Percentiles rank a stretch among this genome's conserved stretches.
Conservation (phyloP, 805 yeast species). For the Clavispora vitiphila region DNA sequence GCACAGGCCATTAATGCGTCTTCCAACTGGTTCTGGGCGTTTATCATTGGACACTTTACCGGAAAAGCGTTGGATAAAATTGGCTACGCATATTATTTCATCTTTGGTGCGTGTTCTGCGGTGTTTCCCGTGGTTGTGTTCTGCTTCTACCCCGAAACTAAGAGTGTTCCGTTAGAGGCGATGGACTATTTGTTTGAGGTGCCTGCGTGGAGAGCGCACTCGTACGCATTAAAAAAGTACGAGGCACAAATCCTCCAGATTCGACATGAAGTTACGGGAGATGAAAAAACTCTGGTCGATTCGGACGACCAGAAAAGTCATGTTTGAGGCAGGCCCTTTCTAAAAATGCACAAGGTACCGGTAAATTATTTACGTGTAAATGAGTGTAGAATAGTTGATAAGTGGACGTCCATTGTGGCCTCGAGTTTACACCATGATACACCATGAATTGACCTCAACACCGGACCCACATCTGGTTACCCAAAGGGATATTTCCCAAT, state of each 20-base stretch:
- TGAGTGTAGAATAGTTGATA: too few species aligned
- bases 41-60: conserved; percentile 43
- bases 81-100: conserved; percentile 42
- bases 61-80: conserved; percentile 40
- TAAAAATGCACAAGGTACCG: background rate
- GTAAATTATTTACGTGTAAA: too few species aligned
- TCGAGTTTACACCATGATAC: too few species aligned
- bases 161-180: conserved; percentile 31
- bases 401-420: too few species aligned
- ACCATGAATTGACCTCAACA: too few species aligned
- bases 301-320: background rate
- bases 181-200: conserved; percentile 30
- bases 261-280: background rate
- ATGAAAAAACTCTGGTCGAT: background rate
- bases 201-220: conserved; percentile 29
- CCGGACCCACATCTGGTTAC: too few species aligned
- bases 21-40: conserved; percentile 48
- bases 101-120: conserved; percentile 30
- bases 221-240: conserved; percentile 21
- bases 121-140: conserved; percentile 25
- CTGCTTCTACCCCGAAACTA: conserved; percentile 36
- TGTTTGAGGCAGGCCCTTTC: background rate
- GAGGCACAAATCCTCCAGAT: background rate
- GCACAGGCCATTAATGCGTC: conserved; percentile 42
- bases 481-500: too few species aligned